Percentiles rank a stretch among this genome's conserved stretches.
phyloP scores from a whole-genome alignment of 495 filamentous ascomycete species.

The Aspergillus cavernicola region DNA sequence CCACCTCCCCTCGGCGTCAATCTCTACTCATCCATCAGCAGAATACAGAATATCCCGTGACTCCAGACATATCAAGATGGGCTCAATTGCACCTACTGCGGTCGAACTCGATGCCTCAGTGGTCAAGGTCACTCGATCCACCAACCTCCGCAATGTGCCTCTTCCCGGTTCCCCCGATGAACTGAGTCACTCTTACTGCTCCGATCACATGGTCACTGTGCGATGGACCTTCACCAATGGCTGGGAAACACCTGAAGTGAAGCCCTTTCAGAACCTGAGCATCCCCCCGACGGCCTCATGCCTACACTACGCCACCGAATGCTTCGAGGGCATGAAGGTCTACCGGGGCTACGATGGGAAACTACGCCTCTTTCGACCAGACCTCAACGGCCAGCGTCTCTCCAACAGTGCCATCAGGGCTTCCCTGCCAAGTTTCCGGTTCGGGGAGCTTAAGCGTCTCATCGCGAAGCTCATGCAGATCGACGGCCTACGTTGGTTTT shows the following conservation, averaged over 20 bases:
- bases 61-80: too few relatives aligned
- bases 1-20: too few relatives aligned
- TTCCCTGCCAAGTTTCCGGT: conserved; percentile 72
- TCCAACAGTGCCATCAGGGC: conserved; percentile 66
- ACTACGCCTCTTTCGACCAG: conserved; percentile 80
- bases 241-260: conserved; percentile 75
- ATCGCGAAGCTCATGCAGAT: conserved; percentile 62
- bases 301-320: conserved; percentile 25
- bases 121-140: conserved; percentile 64
- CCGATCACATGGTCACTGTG: conserved; percentile 86
- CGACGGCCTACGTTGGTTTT: conserved; percentile 38
- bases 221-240: conserved; percentile 63
- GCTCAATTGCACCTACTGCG: conserved; percentile 30
- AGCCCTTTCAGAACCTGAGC: conserved; percentile 73
- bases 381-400: conserved; percentile 74
- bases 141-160: conserved; percentile 65
- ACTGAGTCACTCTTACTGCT: conserved; percentile 57
- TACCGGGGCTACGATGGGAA: conserved; percentile 24
- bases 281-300: conserved; percentile 78
- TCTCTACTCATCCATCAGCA: too few relatives aligned
- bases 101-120: conserved; percentile 68
- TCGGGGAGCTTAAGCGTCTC: conserved; percentile 67
- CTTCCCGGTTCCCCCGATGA: conserved; percentile 51
- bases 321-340: conserved; percentile 27
- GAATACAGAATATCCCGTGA: too few relatives aligned